These are phyloP conservation scores for Globisporangium perplexum DNA, from an alignment of 352 stramenopile species.

Conservation along the genomic window DNA sequence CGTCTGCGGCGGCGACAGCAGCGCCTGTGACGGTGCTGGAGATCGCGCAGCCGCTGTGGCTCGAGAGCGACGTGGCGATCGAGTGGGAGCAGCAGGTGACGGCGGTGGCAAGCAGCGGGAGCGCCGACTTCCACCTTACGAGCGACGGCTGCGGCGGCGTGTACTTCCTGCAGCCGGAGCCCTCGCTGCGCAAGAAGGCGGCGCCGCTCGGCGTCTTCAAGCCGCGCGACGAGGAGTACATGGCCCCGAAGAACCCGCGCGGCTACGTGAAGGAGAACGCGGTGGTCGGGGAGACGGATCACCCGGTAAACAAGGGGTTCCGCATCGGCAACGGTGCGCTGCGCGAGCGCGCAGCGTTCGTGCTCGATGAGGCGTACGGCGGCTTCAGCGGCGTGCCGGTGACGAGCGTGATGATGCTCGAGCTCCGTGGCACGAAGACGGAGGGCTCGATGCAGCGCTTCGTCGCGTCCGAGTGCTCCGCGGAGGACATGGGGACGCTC, in stretches of 20 bases:
- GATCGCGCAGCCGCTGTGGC: constrained; percentile 23
- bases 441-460: constrained; percentile 86
- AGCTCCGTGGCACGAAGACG: constrained; percentile 56
- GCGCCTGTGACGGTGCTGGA: neutral
- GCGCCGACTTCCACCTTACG: constrained; percentile 53
- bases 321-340: constrained; percentile 80
- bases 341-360: constrained; percentile 78
- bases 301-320: constrained; percentile 84
- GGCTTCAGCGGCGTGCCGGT: constrained; percentile 81
- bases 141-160: constrained; percentile 75
- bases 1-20: neutral
- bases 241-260: constrained; percentile 97
- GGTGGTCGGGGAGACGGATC: constrained; percentile 70
- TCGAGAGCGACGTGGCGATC: constrained; percentile 33
- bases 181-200: constrained; percentile 14
- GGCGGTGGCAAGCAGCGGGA: constrained; percentile 21
- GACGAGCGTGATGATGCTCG: constrained; percentile 71
- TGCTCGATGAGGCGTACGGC: constrained; percentile 73
- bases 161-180: constrained; percentile 45
- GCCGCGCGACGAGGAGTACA: constrained; percentile 98
- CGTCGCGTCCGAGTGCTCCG: constrained; percentile 73
- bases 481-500: constrained; percentile 84
- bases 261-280: constrained; percentile 88
- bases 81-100: constrained; percentile 41
- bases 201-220: constrained; percentile 92